A percentile compares a stretch with the other conserved stretches of the same genome.
These are phyloP conservation scores for Epipyxis sp. DNA, from an alignment of 108 stramenopile species.

Conservation along the genomic window DNA sequence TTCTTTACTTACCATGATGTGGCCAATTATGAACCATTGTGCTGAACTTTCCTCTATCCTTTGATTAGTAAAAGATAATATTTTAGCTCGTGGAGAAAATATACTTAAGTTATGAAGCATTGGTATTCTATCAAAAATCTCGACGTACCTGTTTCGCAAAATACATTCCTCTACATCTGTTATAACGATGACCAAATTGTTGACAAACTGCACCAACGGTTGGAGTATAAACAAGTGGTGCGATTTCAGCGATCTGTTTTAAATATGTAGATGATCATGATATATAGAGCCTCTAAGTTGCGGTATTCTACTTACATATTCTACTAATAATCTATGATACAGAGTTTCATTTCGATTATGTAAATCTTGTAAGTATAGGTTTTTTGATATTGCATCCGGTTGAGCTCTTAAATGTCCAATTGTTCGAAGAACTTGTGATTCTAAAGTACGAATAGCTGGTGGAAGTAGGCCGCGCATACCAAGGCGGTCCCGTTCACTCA, in stretches of 20 bases:
- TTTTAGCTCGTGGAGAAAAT: too few species aligned
- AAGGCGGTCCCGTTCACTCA: constrained; percentile 53
- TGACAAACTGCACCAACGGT: constrained; percentile 11
- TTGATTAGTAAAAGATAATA: too few species aligned
- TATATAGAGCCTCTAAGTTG: background rate
- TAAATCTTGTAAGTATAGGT: constrained; percentile 80
- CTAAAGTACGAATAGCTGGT: background rate
- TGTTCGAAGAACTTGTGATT: constrained; percentile 38
- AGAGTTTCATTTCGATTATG: constrained; percentile 90
- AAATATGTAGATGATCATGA: background rate
- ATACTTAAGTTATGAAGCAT: too few species aligned
- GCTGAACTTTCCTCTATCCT: constrained; percentile 87
- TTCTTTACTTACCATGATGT: constrained; percentile 61
- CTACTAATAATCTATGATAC: constrained; percentile 19
- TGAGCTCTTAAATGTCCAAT: constrained; percentile 60
- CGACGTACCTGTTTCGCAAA: constrained; percentile 75
- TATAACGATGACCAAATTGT: constrained; percentile 63
- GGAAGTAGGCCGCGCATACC: constrained; percentile 67
- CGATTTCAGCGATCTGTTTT: constrained; percentile 19
- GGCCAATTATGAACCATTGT: constrained; percentile 98
- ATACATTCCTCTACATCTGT: constrained; percentile 90
- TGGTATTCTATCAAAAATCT: too few species aligned
- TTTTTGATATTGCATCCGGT: constrained; percentile 76
- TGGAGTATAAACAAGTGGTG: constrained; percentile 29
- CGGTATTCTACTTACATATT: background rate